phyloP scores from a whole-genome alignment of 2,329 filamentous ascomycete species.

The Nigrograna mackinnonii region DNA sequence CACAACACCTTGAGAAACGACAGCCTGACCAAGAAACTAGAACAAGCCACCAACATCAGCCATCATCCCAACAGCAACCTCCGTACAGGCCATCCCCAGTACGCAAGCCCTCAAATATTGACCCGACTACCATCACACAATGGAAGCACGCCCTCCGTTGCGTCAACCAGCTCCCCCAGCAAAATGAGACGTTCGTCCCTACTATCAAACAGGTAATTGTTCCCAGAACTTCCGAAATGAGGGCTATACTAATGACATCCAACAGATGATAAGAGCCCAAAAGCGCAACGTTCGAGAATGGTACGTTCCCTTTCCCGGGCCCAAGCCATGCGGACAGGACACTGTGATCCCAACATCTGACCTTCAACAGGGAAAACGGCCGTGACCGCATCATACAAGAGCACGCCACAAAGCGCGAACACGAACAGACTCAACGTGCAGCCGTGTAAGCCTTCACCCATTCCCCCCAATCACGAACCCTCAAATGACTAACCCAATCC shows the following conservation, averaged over 20 bases:
- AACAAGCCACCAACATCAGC: constrained; percentile 20
- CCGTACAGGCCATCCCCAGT: constrained; percentile 14
- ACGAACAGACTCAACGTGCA: constrained; percentile 57
- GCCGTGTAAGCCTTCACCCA: constrained; percentile 51
- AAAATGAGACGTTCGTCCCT: constrained; percentile 46
- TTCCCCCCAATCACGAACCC: neutral
- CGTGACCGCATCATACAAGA: constrained; percentile 56
- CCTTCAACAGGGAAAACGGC: constrained; percentile 51
- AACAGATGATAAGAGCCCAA: constrained; percentile 64
- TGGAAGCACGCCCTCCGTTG: constrained; percentile 53
- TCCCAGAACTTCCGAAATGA: constrained; percentile 2
- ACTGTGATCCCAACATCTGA: constrained; percentile 28
- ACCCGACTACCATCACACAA: constrained; percentile 52
- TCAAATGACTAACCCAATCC: neutral
- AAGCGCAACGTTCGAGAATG: constrained; percentile 66
- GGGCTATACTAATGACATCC: constrained; percentile 11
- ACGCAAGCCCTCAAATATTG: constrained; percentile 43
- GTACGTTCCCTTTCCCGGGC: constrained; percentile 17
- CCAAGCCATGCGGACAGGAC: constrained; percentile 10
- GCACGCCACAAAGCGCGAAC: constrained; percentile 55
- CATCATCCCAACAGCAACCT: constrained; percentile 15
- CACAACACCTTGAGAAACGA: too few relatives aligned
- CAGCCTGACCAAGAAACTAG: too few relatives aligned
- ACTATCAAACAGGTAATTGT: constrained; percentile 44
- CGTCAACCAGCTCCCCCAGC: constrained; percentile 50